Percentiles rank a stretch among this genome's conserved stretches.
These are phyloP conservation scores for Trichoderma afroharzianum DNA, from an alignment of 2,329 filamentous ascomycete genomes.

Conservation along the genomic window DNA sequence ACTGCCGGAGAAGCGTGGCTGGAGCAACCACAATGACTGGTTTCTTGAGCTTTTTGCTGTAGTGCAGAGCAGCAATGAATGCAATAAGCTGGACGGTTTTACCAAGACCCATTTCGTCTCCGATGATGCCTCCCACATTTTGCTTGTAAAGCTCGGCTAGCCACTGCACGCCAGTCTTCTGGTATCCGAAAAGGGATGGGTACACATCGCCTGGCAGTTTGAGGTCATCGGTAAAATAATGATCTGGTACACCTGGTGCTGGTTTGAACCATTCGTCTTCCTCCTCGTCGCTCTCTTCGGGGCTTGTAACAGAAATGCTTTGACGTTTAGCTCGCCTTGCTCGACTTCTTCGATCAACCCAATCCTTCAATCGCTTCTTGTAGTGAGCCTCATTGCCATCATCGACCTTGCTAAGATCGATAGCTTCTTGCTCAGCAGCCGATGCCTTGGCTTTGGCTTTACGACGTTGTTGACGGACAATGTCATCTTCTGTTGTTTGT, in stretches of 20 bases:
- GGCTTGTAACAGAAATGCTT: slow-evolving; percentile 32
- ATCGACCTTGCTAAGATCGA: slow-evolving; percentile 63
- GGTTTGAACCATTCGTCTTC: slow-evolving; percentile 75
- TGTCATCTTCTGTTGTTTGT: slow-evolving; percentile 38
- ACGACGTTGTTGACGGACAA: slow-evolving; percentile 37
- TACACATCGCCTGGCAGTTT: slow-evolving; percentile 89
- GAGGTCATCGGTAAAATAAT: slow-evolving; percentile 69
- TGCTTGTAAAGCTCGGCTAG: slow-evolving; percentile 88
- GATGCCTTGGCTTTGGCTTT: slow-evolving; percentile 42
- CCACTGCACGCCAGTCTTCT: slow-evolving; percentile 97
- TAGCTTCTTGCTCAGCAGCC: slow-evolving; percentile 35
- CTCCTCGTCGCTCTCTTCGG: slow-evolving; percentile 42
- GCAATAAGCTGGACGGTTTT: slow-evolving; percentile 76
- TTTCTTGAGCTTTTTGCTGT: slow-evolving; percentile 78
- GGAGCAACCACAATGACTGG: slow-evolving; percentile 91
- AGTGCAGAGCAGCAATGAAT: slow-evolving; percentile 86
- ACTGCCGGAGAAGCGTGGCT: slow-evolving; percentile 91
- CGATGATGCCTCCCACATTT: slow-evolving; percentile 87
- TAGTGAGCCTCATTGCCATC: slow-evolving; percentile 87
- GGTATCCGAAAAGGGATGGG: slow-evolving; percentile 90
- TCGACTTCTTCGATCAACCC: slow-evolving; percentile 56
- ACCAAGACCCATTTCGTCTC: slow-evolving; percentile 98
- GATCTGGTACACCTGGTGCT: slow-evolving; percentile 77
- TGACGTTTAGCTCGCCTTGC: slow-evolving; percentile 40
- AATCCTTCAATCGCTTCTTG: slow-evolving; percentile 68